Evolutionary conservation across 495 filamentous ascomycete genomes (phyloP).

Genomic region (Tuber brumale): DNA sequence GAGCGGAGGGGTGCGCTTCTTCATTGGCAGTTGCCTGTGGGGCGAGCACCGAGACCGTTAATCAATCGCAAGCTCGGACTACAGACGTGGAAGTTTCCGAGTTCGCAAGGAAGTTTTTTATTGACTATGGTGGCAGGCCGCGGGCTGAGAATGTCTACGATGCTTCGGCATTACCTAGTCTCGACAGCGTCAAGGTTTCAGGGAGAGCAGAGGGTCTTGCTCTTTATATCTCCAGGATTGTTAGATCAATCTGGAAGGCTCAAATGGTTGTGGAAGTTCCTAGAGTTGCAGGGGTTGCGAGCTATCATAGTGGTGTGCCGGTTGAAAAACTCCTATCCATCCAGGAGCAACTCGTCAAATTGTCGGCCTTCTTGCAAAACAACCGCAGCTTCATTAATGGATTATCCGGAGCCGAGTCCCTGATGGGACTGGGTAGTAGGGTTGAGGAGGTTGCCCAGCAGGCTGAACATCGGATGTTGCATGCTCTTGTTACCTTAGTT

Average conservation of each 20-base stretch:
- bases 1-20: slow-evolving; percentile 77
- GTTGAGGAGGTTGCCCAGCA: slow-evolving; percentile 86
- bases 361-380: slow-evolving; percentile 70
- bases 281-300: slow-evolving; percentile 35
- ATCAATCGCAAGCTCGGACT: slow-evolving; percentile 55
- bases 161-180: slow-evolving; percentile 46
- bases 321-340: slow-evolving; percentile 62
- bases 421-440: slow-evolving; percentile 62
- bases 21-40: slow-evolving; percentile 95
- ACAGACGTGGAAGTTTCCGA: slow-evolving; percentile 78
- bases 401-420: slow-evolving; percentile 73
- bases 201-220: slow-evolving; percentile 81
- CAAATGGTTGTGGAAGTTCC: slow-evolving; percentile 46
- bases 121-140: slow-evolving; percentile 81
- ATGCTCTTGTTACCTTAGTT: slow-evolving; percentile 74
- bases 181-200: slow-evolving; percentile 78
- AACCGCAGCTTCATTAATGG: slow-evolving; percentile 91
- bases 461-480: slow-evolving; percentile 85
- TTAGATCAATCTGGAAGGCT: slow-evolving; percentile 78
- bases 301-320: slow-evolving; percentile 56
- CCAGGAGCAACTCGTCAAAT: slow-evolving; percentile 68
- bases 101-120: slow-evolving; percentile 74
- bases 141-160: slow-evolving; percentile 45
- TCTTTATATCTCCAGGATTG: slow-evolving; percentile 74
- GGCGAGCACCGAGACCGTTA: slow-evolving; percentile 57